Base-by-base conservation (phyloP, 1,139 yeast species). In the Meyerozyma carpophila region DNA sequence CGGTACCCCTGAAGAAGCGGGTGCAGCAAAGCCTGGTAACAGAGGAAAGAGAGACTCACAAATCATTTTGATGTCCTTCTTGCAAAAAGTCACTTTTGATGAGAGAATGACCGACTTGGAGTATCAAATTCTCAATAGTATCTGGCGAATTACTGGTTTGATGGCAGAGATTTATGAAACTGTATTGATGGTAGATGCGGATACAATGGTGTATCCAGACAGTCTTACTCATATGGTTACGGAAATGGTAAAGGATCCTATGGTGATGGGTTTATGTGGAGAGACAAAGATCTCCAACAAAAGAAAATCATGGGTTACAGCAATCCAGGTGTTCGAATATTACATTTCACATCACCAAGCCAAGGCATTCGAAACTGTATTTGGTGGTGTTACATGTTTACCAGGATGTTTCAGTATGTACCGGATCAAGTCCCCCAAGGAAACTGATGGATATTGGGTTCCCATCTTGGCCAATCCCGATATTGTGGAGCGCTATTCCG, bases 41-140 rank as follows among this genome's bases (percentile, higher is more conserved):
- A 82, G 98, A 72, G 98, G 98, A 66, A 93, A 93, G 64, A 87
- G 98, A 68, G 98, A 93, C 65, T 89, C 97, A 21, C 98, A 93
- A 65, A 84, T 93, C 49, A 84, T 93, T 49, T 71, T 93, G 56
- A 93, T 93, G 98, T 81, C 93, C 1, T 91, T 91, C 65, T 73
- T 93, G 57, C 97, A 91, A 67, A 85, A 83, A 55, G 81, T 91
- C 21, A 88, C 93, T 64, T 93, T 91, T 64, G 95, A 93, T 62
- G 98, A 93, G 65, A 84, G 98, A 70, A 93, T 93, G 98, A 87
- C 98, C 2, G 89, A 86, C 55, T 78, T 93, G 48, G 98, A 93
- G 55, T 90, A 79, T 57, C 95, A 87, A 59, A 73, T 93, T 56
- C 71, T 90, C 57, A 77, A 77, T 48, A 81, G 81, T 44, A 86